A percentile compares a stretch with the other conserved stretches of the same genome.
Conservation (phyloP, 2,329 filamentous ascomycete genomes). For the Arthroderma sp. region DNA sequence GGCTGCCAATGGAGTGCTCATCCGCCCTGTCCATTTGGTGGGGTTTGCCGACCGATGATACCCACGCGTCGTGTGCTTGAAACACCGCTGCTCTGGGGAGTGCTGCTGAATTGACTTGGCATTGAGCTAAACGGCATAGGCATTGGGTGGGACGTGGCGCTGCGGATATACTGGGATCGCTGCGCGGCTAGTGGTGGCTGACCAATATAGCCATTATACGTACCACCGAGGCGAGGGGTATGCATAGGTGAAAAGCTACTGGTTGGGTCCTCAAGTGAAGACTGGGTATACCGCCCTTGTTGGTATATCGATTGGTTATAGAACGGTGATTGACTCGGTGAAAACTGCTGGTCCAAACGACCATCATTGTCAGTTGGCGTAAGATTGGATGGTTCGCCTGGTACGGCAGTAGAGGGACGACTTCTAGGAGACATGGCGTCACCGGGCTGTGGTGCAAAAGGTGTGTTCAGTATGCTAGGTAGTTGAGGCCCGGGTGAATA, state of each 20-base stretch:
- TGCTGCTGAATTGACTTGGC: too few species aligned
- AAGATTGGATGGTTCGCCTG: not conserved
- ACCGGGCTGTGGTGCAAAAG: slow-evolving; percentile 29
- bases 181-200: not conserved
- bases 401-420: slow-evolving; percentile 16
- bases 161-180: not conserved
- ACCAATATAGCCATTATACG: not conserved
- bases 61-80: not conserved
- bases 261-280: not conserved
- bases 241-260: not conserved
- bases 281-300: too few species aligned
- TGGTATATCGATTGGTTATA: not conserved
- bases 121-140: not conserved
- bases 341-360: not conserved
- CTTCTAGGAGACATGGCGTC: slow-evolving; percentile 22
- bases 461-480: slow-evolving; percentile 26
- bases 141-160: not conserved
- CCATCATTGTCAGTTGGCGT: not conserved
- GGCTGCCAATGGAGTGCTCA: slow-evolving; percentile 16
- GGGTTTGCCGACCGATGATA: slow-evolving; percentile 29
- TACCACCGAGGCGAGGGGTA: not conserved
- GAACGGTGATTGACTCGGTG: not conserved
- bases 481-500: slow-evolving; percentile 15
- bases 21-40: slow-evolving; percentile 36
- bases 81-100: not conserved